Conservation (phyloP, 148 eudicot species). For the Hydrangea macrophylla region DNA sequence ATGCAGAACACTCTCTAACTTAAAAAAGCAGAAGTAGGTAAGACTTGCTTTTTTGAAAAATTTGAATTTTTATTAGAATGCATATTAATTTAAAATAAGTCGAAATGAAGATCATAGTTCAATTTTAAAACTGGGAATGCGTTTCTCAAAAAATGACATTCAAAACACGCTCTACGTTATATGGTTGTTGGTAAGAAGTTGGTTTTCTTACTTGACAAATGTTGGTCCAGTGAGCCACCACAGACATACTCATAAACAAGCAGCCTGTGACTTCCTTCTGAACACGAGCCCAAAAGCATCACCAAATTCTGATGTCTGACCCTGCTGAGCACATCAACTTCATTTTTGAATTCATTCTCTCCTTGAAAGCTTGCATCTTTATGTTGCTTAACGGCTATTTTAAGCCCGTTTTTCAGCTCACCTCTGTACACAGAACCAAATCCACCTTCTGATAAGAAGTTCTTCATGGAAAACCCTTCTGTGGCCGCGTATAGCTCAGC, state of each 20-base stretch:
- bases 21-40: too few species aligned
- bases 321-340: conserved; percentile 39
- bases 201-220: conserved; percentile 32
- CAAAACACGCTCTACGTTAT: too few species aligned
- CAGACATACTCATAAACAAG: conserved; percentile 46
- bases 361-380: conserved; percentile 37
- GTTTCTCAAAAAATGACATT: too few species aligned
- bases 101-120: too few species aligned
- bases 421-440: conserved; percentile 40
- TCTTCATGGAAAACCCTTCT: conserved; percentile 20
- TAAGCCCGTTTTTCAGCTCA: conserved; percentile 24
- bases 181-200: too few species aligned
- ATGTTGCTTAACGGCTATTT: conserved; percentile 37
- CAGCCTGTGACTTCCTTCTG: conserved; percentile 32
- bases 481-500: conserved; percentile 36
- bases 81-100: too few species aligned
- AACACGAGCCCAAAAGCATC: conserved; percentile 41
- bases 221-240: conserved; percentile 33
- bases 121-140: too few species aligned
- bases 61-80: too few species aligned
- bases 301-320: conserved; percentile 39
- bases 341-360: conserved; percentile 40
- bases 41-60: too few species aligned
- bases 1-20: too few species aligned
- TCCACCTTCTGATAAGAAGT: conserved; percentile 42